Percentiles rank a stretch among this genome's conserved stretches.
Conservation (phyloP, 108 stramenopile species). For the Nitzschia palea region DNA sequence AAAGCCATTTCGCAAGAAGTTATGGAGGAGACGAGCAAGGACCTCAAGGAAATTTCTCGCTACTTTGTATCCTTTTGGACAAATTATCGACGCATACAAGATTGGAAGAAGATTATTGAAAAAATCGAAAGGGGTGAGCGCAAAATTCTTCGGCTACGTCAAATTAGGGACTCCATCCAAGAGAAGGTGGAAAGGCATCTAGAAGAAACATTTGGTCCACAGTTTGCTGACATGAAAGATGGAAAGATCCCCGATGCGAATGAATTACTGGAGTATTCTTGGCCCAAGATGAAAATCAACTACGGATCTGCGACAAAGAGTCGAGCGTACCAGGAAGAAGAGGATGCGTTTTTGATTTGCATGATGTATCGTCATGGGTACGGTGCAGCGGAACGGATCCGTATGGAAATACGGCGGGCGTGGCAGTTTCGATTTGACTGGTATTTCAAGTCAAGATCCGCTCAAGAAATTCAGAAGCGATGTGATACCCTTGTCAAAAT, state of each 20-base stretch:
- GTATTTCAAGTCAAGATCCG: constrained; percentile 97
- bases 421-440: constrained; percentile 98
- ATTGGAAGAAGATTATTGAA: constrained; percentile 87
- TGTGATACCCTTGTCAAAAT: constrained; percentile 79
- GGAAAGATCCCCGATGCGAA: constrained; percentile 54
- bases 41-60: constrained; percentile 74
- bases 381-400: constrained; percentile 90
- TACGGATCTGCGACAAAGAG: constrained; percentile 62
- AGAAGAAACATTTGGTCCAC: constrained; percentile 79
- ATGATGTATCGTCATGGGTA: constrained; percentile 97
- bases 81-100: constrained; percentile 82
- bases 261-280: constrained; percentile 82
- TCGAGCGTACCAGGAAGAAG: constrained; percentile 88
- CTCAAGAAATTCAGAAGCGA: constrained; percentile 91
- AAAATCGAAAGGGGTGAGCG: constrained; percentile 89
- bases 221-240: constrained; percentile 66
- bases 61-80: constrained; percentile 92
- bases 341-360: constrained; percentile 94
- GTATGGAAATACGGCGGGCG: constrained; percentile 91
- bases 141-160: constrained; percentile 80
- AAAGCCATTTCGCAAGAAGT: constrained; percentile 79
- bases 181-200: constrained; percentile 94
- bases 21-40: constrained; percentile 84
- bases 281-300: constrained; percentile 82
- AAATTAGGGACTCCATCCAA: constrained; percentile 93